A percentile compares a stretch with the other conserved stretches of the same genome.
These are phyloP conservation scores for Lonicera japonica DNA, from an alignment of 129 eudicot species.

Conservation along the genomic window DNA sequence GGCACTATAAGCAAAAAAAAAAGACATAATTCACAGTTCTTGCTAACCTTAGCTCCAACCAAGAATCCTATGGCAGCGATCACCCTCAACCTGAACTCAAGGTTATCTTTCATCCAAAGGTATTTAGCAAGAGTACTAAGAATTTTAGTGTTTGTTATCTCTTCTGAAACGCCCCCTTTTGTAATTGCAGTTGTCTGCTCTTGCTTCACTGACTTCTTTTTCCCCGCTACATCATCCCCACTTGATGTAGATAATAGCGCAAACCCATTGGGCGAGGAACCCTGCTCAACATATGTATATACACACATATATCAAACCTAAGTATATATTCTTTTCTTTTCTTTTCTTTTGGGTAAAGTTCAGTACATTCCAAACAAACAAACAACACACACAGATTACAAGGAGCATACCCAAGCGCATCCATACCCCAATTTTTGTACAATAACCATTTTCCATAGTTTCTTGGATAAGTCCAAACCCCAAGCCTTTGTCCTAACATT, in stretches of 20 bases:
- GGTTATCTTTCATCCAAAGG: conserved; percentile 90
- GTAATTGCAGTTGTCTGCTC: conserved; percentile 20
- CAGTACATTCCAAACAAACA: too few species aligned
- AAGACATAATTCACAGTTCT: not conserved
- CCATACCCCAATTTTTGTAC: too few species aligned
- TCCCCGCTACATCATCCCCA: conserved; percentile 18
- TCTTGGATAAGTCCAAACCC: too few species aligned
- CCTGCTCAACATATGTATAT: conserved; percentile 26
- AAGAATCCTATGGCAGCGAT: conserved; percentile 76
- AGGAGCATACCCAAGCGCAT: too few species aligned
- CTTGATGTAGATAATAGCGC: conserved; percentile 63
- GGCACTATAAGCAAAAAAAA: not conserved
- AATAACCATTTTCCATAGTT: too few species aligned
- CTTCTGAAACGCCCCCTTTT: conserved; percentile 28
- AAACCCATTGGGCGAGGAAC: conserved; percentile 44
- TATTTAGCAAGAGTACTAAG: conserved; percentile 68
- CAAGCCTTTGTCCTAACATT: too few species aligned
- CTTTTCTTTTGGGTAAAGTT: too few species aligned
- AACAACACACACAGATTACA: too few species aligned
- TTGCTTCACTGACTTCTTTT: conserved; percentile 23
- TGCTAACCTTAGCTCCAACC: conserved; percentile 81
- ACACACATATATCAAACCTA: conserved; percentile 6
- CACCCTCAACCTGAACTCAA: conserved; percentile 76
- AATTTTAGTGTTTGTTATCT: conserved; percentile 54
- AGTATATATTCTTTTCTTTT: too few species aligned